Percentiles rank a stretch among this genome's conserved stretches.
Conservation (phyloP, 169 alveolate genomes). For the Plasmodium coatneyi region DNA sequence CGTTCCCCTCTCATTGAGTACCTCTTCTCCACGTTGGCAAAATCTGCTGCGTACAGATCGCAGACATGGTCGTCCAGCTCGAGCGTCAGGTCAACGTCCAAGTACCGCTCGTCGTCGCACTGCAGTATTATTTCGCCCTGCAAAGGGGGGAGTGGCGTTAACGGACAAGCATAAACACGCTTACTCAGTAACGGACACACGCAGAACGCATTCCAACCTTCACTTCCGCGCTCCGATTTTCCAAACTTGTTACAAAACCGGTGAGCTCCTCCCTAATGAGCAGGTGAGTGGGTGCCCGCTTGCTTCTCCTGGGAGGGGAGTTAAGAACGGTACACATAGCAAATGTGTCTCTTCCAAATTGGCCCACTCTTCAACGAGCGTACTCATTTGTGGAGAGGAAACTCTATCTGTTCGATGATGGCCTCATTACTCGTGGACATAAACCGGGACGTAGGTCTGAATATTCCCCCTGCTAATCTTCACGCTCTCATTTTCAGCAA, state of each 20-base stretch:
- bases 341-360: background rate
- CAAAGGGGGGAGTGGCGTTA: background rate
- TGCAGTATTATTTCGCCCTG: constrained; percentile 41
- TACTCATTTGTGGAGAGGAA: background rate
- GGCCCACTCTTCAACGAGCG: background rate
- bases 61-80: background rate
- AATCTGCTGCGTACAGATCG: constrained; percentile 17
- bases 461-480: constrained; percentile 32
- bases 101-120: constrained; percentile 9
- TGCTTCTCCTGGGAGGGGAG: constrained; percentile 2
- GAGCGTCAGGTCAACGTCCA: constrained; percentile 18
- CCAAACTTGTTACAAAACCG: constrained; percentile 12
- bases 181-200: background rate
- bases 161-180: background rate
- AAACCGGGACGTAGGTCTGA: constrained; percentile 20
- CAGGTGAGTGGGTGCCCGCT: background rate
- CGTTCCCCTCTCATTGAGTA: background rate
- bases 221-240: constrained; percentile 14
- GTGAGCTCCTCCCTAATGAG: constrained; percentile 27
- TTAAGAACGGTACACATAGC: background rate
- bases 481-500: constrained; percentile 1
- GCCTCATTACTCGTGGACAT: constrained; percentile 16
- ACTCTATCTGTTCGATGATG: background rate
- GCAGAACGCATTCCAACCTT: constrained; percentile 6
- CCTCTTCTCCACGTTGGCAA: constrained; percentile 9